Percentiles rank a stretch among this genome's conserved stretches.
phyloP scores from a whole-genome alignment of 1,284 basidiomycete genomes.

The Trichosporon coremiiforme region DNA sequence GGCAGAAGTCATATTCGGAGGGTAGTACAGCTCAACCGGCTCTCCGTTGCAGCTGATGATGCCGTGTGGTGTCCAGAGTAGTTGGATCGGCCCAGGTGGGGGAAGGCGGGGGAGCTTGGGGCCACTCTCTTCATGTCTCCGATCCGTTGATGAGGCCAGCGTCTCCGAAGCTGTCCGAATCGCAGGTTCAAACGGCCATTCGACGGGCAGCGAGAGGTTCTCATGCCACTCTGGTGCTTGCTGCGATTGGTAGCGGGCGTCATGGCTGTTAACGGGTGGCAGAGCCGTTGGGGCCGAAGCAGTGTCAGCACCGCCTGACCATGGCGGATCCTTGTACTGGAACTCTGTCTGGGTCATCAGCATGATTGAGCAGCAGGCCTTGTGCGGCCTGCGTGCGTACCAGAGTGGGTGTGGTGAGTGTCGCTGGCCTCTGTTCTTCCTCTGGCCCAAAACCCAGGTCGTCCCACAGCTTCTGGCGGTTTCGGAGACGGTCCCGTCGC shows the following conservation, averaged over 20 bases:
- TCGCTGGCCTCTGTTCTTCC: background rate
- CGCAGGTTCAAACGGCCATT: background rate
- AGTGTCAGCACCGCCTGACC: background rate
- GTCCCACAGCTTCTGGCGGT: background rate
- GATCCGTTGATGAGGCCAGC: too few species aligned
- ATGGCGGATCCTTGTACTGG: background rate
- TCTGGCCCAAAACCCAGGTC: background rate
- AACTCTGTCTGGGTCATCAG: background rate
- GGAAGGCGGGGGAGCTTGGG: background rate
- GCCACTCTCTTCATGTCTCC: too few species aligned
- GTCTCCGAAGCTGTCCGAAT: too few species aligned
- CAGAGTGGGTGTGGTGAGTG: background rate
- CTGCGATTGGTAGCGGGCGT: background rate
- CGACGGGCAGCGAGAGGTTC: background rate
- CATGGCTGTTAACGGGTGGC: background rate
- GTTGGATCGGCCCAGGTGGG: background rate
- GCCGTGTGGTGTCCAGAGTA: slow-evolving; percentile 4
- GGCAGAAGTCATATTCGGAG: background rate
- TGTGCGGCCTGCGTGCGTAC: background rate
- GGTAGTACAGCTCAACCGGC: background rate
- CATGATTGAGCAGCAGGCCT: background rate
- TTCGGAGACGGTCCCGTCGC: background rate
- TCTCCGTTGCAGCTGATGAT: slow-evolving; percentile 3
- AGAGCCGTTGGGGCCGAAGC: background rate
- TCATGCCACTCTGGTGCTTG: background rate